These are phyloP conservation scores for Cyberlindnera samutprakarnensis DNA, from an alignment of 805 yeast genomes.

Conservation along the genomic window DNA sequence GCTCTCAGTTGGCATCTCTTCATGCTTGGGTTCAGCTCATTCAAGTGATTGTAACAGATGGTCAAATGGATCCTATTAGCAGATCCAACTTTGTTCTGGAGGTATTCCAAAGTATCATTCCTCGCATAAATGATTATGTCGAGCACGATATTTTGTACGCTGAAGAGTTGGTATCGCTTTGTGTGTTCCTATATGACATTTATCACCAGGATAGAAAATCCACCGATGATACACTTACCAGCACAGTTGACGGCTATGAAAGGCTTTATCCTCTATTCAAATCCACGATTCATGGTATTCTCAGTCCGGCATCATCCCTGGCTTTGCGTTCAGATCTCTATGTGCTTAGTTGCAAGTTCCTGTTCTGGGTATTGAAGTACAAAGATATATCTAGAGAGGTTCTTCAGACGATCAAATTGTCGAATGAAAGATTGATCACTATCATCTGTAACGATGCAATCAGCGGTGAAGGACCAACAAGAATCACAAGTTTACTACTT, in stretches of 20 bases:
- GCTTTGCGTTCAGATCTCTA: conserved; percentile 73
- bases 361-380: conserved; percentile 42
- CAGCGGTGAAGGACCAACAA: conserved; percentile 66
- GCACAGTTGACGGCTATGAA: conserved; percentile 36
- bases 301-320: conserved; percentile 60
- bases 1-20: conserved; percentile 51
- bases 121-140: conserved; percentile 69
- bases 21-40: conserved; percentile 82
- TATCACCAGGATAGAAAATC: conserved; percentile 42
- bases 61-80: conserved; percentile 34
- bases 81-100: conserved; percentile 64
- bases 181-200: conserved; percentile 60
- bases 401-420: conserved; percentile 42
- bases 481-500: conserved; percentile 69
- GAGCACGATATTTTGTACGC: conserved; percentile 60
- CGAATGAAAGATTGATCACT: conserved; percentile 57
- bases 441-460: conserved; percentile 72
- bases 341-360: conserved; percentile 58
- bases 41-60: conserved; percentile 64
- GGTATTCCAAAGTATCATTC: conserved; percentile 66
- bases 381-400: conserved; percentile 38
- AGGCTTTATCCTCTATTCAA: conserved; percentile 64
- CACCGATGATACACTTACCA: conserved; percentile 25
- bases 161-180: conserved; percentile 67
- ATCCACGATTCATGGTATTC: conserved; percentile 67